Evolutionary conservation across 768 basidiomycete species (phyloP).

Genomic region (Chalciporus pseudorubinellus): DNA sequence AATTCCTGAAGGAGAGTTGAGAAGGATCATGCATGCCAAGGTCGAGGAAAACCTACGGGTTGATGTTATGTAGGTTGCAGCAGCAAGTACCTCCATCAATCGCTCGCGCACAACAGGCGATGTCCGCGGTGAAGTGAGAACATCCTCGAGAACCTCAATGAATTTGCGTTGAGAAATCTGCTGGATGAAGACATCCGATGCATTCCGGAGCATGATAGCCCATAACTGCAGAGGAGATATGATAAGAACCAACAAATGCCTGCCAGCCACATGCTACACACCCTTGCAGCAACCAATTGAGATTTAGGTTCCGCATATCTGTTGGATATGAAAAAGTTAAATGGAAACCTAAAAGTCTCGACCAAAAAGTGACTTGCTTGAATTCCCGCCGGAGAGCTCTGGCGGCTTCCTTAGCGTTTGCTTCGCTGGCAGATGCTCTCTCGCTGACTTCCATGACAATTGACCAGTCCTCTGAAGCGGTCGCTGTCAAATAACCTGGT

Average conservation of each 20-base stretch:
- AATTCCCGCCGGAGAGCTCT: constrained; percentile 82
- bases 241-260: background rate
- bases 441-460: constrained; percentile 87
- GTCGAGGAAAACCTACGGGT: constrained; percentile 17
- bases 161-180: constrained; percentile 77
- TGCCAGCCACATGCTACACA: constrained; percentile 33
- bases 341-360: constrained; percentile 7
- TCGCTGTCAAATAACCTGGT: constrained; percentile 70
- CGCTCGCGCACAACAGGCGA: constrained; percentile 80
- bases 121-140: constrained; percentile 59
- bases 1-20: constrained; percentile 16
- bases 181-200: constrained; percentile 64
- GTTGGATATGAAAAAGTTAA: constrained; percentile 5
- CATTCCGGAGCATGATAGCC: constrained; percentile 88
- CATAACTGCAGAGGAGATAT: constrained; percentile 53
- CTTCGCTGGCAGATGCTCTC: constrained; percentile 67
- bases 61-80: constrained; percentile 58
- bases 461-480: constrained; percentile 77
- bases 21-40: background rate
- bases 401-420: constrained; percentile 79
- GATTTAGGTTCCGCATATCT: constrained; percentile 75
- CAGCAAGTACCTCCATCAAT: constrained; percentile 76
- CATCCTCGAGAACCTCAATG: constrained; percentile 73
- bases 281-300: constrained; percentile 74
- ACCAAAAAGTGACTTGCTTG: constrained; percentile 49